Base-by-base conservation (phyloP, 768 basidiomycete genomes). In the Candolleomyces efflorescens region DNA sequence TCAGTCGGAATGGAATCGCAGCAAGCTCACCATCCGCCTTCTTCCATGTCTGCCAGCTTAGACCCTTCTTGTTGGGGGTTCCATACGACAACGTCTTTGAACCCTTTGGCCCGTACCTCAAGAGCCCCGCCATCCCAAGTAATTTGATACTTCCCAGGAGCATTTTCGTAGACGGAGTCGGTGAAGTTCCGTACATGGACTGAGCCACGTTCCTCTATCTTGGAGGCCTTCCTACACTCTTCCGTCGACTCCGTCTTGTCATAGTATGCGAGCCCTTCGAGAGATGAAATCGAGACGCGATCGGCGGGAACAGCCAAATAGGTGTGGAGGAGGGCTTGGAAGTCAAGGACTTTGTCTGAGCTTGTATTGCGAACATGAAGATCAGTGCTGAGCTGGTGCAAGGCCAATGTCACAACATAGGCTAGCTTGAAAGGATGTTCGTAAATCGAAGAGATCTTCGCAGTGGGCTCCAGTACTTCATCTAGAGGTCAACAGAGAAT, bases 281-380 rank as follows among this genome's bases (percentile, higher is more conserved):
- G 77, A 6, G 90, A 82, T 7, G 77, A 75, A 61, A 93, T 77
- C 2, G 80, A 70, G n/a, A 84, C 83, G 3, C 83, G 64, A 58
- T 80, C 70, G 15, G 85, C 73, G 46, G 88, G 83, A 46, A 83
- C 82, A 10, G 80, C 81, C 62, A 97, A 80, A 73, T 99, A 99
- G 50, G 84, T 94, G 72, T 99, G 97, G 54, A 99, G 80, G 46
- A 98, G 79, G 1, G 94, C 90, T 69, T 99, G 97, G 77, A 96
- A 98, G 67, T 88, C 84, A 43, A 98, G 79, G 67, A 61, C 44
- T 74, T 66, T 3, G 70, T 72, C 69, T 3, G 63, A 60, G 6
- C 83, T 84, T 0, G 83, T 78, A 67, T 97, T 96, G 61, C 78
- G 78, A 60, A 98, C 89, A 66, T 90, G 86, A 5, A 97, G 78